These are phyloP conservation scores for Cercospora nicotianae DNA, from an alignment of 2,329 filamentous ascomycete genomes.

Conservation along the genomic window DNA sequence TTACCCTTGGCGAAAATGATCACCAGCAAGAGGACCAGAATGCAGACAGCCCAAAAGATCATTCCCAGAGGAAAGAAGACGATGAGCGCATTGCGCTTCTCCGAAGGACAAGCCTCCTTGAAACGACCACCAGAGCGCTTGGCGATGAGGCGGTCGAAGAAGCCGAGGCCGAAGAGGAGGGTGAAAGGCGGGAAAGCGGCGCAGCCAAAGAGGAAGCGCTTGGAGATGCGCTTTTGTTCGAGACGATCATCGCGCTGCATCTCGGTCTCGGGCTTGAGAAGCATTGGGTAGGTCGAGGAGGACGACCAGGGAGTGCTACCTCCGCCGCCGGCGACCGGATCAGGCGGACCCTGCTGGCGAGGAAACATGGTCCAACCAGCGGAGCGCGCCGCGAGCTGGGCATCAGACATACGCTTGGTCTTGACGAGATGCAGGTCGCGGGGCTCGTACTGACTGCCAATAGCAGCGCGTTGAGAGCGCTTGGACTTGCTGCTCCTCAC, in stretches of 20 bases:
- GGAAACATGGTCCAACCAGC: slow-evolving; percentile 17
- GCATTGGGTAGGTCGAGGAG: slow-evolving; percentile 16
- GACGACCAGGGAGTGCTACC: slow-evolving; percentile 15
- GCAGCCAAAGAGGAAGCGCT: slow-evolving; percentile 15
- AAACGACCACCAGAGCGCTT: slow-evolving; percentile 25
- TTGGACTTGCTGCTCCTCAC: slow-evolving; percentile 13
- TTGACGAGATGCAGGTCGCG: slow-evolving; percentile 21
- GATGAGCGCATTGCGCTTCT: slow-evolving; percentile 29
- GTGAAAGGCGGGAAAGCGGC: slow-evolving; percentile 27
- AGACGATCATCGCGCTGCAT: slow-evolving; percentile 3
- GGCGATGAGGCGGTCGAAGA: slow-evolving; percentile 28
- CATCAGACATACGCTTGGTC: slow-evolving; percentile 18
- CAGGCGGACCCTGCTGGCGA: slow-evolving; percentile 1
- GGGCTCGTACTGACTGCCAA: slow-evolving; percentile 21
- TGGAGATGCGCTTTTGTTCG: slow-evolving; percentile 27
- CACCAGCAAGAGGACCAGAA: slow-evolving; percentile 11
- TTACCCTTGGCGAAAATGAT: slow-evolving; percentile 7
- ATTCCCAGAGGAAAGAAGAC: slow-evolving; percentile 26
- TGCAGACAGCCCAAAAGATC: slow-evolving; percentile 13
- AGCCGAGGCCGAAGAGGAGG: slow-evolving; percentile 28
- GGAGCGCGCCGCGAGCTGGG: slow-evolving; percentile 13
- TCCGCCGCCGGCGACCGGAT: neutral
- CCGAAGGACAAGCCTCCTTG: slow-evolving; percentile 23
- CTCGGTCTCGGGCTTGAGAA: slow-evolving; percentile 14
- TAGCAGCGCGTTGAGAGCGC: slow-evolving; percentile 12